Evolutionary conservation across 805 yeast genomes (phyloP), one percentile per base, ranked within the genome.

Genomic region (Wickerhamomyces bisporus): DNA sequence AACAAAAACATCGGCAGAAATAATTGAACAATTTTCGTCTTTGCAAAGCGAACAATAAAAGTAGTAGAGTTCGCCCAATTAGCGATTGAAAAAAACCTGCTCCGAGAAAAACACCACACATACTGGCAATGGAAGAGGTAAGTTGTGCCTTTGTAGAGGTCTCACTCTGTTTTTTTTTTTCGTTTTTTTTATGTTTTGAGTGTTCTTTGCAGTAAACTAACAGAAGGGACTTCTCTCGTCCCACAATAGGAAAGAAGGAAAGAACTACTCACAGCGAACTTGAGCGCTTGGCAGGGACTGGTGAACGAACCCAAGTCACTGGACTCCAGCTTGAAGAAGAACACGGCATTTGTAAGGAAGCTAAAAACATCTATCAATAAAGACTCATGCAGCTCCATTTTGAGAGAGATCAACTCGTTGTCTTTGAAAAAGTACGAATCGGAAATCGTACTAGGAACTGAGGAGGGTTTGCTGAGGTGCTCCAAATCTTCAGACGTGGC

Each of bases 241-340:
- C n/a, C n/a, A n/a, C 28, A 26, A 9, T 14, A 38, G 40, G 36
- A 32, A 29, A 26, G 26, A 18, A 41, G 35, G 24, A 35, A 30
- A 3, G 44, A 44, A 28, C 44, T 49, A 15, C 31, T 36, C 10
- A 11, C 5, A 23, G 18, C 12, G 15, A 55, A 55, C 28, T 20
- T 30, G 0, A 40, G 39, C 1, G 57, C 57, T 2, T 55, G 58
- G 60, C 36, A 26, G 1, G 48, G 47, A 5, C 44, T 39, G 17
- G 39, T 44, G 2, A 10, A 19, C 7, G 50, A 42, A 19, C 42
- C 47, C 2, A n/a, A 40, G 13, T 35, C 48, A 9, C 57, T 79
- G 9, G 96, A 88, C 54, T 66, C 94, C 0, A 81, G 89, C 40
- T 65, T 88, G 47, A 88, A 88, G 65, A 85, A 81, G 57, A 86